Percentiles rank a stretch among this genome's conserved stretches.
These are phyloP conservation scores for Paramecium bursaria DNA, from an alignment of 73 alveolate species.

Conservation along the genomic window DNA sequence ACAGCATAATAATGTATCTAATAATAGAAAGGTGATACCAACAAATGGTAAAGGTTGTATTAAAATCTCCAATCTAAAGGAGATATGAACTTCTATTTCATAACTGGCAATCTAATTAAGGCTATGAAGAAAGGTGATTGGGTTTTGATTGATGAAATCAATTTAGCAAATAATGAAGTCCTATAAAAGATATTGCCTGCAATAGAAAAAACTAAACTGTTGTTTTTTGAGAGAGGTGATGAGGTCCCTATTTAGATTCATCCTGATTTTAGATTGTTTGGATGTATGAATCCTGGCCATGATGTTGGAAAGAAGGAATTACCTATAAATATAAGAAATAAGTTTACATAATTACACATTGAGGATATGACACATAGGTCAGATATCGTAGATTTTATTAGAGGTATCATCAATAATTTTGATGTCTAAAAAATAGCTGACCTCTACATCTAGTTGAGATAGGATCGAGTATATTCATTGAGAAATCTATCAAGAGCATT, in stretches of 20 bases:
- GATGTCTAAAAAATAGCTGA: constrained; percentile 81
- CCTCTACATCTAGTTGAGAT: constrained; percentile 81
- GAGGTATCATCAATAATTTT: constrained; percentile 77
- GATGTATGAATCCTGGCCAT: constrained; percentile 99
- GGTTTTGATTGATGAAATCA: constrained; percentile 97
- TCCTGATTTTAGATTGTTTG: constrained; percentile 95
- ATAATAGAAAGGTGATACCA: constrained; percentile 69
- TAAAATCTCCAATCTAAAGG: constrained; percentile 46
- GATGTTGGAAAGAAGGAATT: constrained; percentile 94
- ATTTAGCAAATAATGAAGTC: constrained; percentile 94
- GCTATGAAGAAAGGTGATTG: constrained; percentile 96
- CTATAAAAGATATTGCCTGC: constrained; percentile 86
- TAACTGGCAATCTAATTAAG: constrained; percentile 93
- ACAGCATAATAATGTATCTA: constrained; percentile 74
- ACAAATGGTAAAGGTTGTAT: constrained; percentile 70
- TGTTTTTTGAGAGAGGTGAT: constrained; percentile 92
- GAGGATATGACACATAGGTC: constrained; percentile 87
- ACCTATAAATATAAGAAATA: constrained; percentile 86
- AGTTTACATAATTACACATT: constrained; percentile 93
- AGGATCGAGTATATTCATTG: constrained; percentile 74
- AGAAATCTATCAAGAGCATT: constrained; percentile 82
- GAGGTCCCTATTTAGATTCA: constrained; percentile 87
- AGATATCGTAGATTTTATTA: constrained; percentile 84
- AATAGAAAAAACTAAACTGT: constrained; percentile 87
- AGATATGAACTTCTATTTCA: constrained; percentile 85